A percentile compares a stretch with the other conserved stretches of the same genome.
phyloP scores from a whole-genome alignment of 2,329 filamentous ascomycete genomes.

The Cryphonectria parasitica region DNA sequence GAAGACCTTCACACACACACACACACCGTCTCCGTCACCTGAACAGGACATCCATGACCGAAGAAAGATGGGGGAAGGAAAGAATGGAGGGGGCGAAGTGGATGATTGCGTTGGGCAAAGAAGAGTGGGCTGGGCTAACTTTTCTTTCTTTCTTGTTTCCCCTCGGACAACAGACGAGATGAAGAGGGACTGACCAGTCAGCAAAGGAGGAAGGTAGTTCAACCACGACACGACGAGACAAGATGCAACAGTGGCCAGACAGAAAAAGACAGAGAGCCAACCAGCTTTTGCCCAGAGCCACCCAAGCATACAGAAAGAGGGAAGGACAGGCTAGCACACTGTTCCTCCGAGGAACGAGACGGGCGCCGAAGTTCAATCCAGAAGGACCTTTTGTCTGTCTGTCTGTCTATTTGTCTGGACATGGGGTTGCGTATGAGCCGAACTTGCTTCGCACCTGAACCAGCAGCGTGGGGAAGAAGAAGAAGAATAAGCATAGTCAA shows the following conservation, averaged over 20 bases:
- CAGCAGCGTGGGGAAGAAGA: too few species aligned
- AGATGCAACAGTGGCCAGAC: background rate
- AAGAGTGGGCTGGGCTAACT: background rate
- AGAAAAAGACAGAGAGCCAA: background rate
- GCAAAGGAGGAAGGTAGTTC: background rate
- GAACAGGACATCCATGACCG: slow-evolving; percentile 7
- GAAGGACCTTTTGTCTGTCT: too few species aligned
- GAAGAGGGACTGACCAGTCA: background rate
- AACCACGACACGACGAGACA: background rate
- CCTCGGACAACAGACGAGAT: slow-evolving; percentile 4
- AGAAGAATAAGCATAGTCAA: too few species aligned
- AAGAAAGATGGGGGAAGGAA: background rate
- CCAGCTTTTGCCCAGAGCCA: background rate
- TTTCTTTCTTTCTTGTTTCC: background rate
- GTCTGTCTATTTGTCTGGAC: too few species aligned
- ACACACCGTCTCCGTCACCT: background rate
- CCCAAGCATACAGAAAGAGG: background rate
- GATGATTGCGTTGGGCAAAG: background rate
- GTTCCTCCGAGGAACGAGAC: background rate
- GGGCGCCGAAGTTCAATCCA: too few species aligned
- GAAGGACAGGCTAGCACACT: background rate
- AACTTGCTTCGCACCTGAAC: background rate
- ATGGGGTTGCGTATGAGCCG: background rate
- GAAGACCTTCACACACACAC: background rate
- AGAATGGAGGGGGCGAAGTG: background rate